Evolutionary conservation across 139 green algal genomes (phyloP), one percentile per base, ranked within the genome.

Genomic region (Diplosphaera chodatii): DNA sequence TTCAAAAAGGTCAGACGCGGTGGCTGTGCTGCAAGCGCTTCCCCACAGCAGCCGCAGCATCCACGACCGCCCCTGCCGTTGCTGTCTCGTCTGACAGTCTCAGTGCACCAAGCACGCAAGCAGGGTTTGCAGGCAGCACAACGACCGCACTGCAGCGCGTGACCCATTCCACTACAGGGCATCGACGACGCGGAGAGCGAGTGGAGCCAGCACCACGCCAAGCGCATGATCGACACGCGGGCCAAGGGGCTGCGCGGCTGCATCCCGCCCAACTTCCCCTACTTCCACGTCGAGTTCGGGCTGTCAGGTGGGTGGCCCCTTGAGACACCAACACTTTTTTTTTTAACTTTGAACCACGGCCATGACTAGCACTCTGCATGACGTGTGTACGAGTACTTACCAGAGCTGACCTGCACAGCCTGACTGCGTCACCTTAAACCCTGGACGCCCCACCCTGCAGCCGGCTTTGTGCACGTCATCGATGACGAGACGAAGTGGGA

Each of bases 241-340:
- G 77, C 65, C 1, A 96, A 94, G 85, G 90, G 91, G 28, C 78
- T 99, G 82, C 82, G 87, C 20, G 84, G 88, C 41, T 87, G 77
- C 78, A 95, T 99, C 30, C 94, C 94, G n/a, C 78, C 84, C 40
- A 92, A 92, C 73, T 99, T 99, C 77, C 88, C 94, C 8, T 99
- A 99, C 83, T 86, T 98, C 27, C 88, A 95, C 55, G 90, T 96
- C 1, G 86, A 97, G 78, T 94, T 93, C 70, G 88, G 87, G 22
- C 77, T 90, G 29, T 31, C 74, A 0, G 48, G 48, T 59, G 48
- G 3, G 48, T 25, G 6, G 6, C 37, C 6, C 10, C 8, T 48
- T 10, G 10, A 10, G 16, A 30, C 6, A 48, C 6, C n/a, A n/a
- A n/a, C n/a, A n/a, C n/a, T n/a, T n/a, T n/a, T n/a, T n/a, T n/a